Evolutionary conservation across 306 rosid genomes (phyloP).

Genomic region (Vigna trinervia): DNA sequence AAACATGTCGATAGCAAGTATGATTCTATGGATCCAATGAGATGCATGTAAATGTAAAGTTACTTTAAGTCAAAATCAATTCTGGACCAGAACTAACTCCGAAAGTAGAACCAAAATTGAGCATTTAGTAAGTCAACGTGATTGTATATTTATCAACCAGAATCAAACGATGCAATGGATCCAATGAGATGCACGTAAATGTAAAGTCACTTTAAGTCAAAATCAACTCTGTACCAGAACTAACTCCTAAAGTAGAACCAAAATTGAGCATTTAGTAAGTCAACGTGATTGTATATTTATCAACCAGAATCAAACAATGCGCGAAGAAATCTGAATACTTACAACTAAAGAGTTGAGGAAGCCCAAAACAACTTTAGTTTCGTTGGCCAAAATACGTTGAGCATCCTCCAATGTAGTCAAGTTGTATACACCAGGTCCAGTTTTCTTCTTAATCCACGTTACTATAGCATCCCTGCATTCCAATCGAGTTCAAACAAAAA

Average conservation of each 20-base stretch:
- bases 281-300: neutral
- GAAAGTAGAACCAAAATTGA: neutral
- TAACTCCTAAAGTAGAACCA: neutral
- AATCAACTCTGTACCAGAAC: neutral
- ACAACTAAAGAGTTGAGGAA: slow-evolving; percentile 93
- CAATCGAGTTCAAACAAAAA: neutral
- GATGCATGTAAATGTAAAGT: neutral
- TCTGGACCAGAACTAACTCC: neutral
- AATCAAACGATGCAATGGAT: too few relatives aligned
- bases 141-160: neutral
- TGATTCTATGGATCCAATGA: neutral
- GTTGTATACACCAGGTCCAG: slow-evolving; percentile 84
- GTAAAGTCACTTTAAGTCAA: neutral
- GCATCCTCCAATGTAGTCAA: slow-evolving; percentile 85
- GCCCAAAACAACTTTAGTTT: slow-evolving; percentile 82
- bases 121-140: neutral
- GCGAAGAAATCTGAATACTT: slow-evolving; percentile 37
- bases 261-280: neutral
- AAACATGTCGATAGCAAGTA: neutral
- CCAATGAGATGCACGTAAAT: neutral
- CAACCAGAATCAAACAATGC: neutral
- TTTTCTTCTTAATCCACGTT: slow-evolving; percentile 95
- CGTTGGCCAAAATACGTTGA: slow-evolving; percentile 67
- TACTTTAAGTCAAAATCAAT: neutral
- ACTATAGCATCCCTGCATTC: slow-evolving; percentile 80